phyloP scores from a whole-genome alignment of 164 flowering plant genomes.

The Euptelea pleiosperma region DNA sequence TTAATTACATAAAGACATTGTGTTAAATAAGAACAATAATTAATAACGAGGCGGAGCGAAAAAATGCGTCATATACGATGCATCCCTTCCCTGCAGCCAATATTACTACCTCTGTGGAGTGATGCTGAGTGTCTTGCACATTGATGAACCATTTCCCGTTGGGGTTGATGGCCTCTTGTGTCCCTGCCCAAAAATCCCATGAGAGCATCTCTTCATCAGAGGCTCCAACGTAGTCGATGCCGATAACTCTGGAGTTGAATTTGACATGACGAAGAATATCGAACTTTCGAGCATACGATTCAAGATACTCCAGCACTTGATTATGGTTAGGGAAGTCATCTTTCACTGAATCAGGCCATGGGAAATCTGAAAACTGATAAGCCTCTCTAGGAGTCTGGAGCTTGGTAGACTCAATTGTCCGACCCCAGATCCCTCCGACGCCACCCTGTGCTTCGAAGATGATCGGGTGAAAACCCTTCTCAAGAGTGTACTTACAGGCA shows the following conservation, averaged over 20 bases:
- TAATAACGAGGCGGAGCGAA: no score
- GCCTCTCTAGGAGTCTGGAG: constrained; percentile 42
- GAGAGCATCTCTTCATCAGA: constrained; percentile 21
- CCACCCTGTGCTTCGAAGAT: constrained; percentile 22
- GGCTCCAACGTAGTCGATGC: constrained; percentile 26
- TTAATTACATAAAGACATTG: no score
- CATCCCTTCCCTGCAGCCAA: no score
- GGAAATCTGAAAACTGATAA: constrained; percentile 56
- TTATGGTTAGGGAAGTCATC: constrained; percentile 33
- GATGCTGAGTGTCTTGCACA: constrained; percentile 21
- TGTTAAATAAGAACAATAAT: no score
- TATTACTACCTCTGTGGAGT: constrained; percentile 27
- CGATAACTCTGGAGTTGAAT: constrained; percentile 28
- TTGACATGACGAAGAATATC: constrained; percentile 23
- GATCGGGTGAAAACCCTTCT: constrained; percentile 41
- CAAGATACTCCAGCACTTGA: constrained; percentile 40
- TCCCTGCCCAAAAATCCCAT: constrained; percentile 36
- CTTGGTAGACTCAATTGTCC: constrained; percentile 37
- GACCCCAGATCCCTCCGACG: constrained; percentile 28
- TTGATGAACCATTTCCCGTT: constrained; percentile 30
- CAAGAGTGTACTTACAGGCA: constrained; percentile 50
- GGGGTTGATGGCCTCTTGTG: constrained; percentile 28
- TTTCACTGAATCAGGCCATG: constrained; percentile 45
- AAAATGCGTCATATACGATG: no score
- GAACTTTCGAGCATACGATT: constrained; percentile 34